phyloP scores from a whole-genome alignment of 345 rosid genomes.

The Acer saccharum region DNA sequence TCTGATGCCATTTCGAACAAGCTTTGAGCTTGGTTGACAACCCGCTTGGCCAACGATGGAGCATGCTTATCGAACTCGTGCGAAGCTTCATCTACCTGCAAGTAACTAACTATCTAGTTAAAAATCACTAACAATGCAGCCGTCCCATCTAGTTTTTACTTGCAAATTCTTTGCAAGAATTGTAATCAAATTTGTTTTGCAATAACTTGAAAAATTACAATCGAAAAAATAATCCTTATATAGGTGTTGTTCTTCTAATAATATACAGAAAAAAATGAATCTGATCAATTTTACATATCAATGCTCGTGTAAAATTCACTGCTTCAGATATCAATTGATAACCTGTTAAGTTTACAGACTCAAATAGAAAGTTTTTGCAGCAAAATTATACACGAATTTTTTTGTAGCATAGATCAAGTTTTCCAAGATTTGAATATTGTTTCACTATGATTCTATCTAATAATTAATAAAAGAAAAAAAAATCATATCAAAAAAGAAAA shows the following conservation, averaged over 20 bases:
- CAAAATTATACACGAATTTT: too few relatives aligned
- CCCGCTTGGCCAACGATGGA: slow-evolving; percentile 62
- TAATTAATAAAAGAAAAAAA: too few relatives aligned
- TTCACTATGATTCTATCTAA: too few relatives aligned
- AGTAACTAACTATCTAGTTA: background rate
- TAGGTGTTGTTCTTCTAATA: too few relatives aligned
- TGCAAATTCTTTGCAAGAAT: background rate
- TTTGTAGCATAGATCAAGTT: background rate
- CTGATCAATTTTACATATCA: background rate
- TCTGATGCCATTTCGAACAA: slow-evolving; percentile 44
- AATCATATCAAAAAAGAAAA: background rate
- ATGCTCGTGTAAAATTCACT: too few relatives aligned
- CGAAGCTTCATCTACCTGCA: slow-evolving; percentile 68
- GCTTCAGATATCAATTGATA: too few relatives aligned
- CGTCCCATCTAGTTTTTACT: too few relatives aligned
- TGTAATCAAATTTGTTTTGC: background rate
- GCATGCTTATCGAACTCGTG: slow-evolving; percentile 70
- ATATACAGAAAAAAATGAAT: background rate
- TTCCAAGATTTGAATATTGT: background rate
- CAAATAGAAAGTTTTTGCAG: too few relatives aligned
- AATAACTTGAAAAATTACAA: background rate
- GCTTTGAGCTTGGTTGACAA: slow-evolving; percentile 37
- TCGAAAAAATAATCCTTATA: background rate
- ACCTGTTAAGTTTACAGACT: too few relatives aligned
- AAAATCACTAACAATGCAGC: background rate